Evolutionary conservation across 495 filamentous ascomycete genomes (phyloP).

Genomic region (Xylaria bambusicola): DNA sequence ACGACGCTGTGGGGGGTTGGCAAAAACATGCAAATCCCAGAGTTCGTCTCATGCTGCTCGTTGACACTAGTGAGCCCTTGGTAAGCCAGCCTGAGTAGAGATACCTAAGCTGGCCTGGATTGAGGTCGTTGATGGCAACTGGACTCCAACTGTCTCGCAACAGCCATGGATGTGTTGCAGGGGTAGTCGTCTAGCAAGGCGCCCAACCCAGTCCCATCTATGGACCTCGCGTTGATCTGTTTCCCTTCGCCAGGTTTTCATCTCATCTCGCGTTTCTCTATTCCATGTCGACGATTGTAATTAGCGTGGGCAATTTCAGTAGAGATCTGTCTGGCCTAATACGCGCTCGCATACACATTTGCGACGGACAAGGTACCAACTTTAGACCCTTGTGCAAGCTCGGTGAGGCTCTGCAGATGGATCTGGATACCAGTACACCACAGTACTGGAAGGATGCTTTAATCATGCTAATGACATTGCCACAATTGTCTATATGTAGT

Average conservation of each 20-base stretch:
- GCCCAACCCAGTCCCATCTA: neutral
- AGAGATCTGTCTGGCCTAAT: neutral
- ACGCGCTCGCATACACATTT: neutral
- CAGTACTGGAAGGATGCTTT: neutral
- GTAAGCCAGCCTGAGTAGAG: neutral
- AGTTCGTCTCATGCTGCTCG: conserved; percentile 24
- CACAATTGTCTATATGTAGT: too few relatives aligned
- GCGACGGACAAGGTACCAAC: neutral
- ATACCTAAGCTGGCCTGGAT: neutral
- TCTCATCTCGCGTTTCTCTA: neutral
- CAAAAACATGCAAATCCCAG: conserved; percentile 17
- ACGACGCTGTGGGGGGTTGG: conserved; percentile 19
- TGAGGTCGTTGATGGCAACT: neutral
- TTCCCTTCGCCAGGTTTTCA: neutral
- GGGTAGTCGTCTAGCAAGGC: neutral
- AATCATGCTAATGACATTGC: neutral
- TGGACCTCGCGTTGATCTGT: conserved; percentile 9
- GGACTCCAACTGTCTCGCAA: conserved; percentile 4
- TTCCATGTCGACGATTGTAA: neutral
- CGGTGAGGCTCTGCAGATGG: neutral
- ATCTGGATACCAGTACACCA: neutral
- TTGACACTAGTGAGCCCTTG: neutral
- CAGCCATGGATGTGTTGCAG: conserved; percentile 12
- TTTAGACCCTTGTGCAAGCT: neutral
- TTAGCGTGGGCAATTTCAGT: neutral